Evolutionary conservation across 257 asterid genomes (phyloP).

Genomic region (Solanum gracilifrons): DNA sequence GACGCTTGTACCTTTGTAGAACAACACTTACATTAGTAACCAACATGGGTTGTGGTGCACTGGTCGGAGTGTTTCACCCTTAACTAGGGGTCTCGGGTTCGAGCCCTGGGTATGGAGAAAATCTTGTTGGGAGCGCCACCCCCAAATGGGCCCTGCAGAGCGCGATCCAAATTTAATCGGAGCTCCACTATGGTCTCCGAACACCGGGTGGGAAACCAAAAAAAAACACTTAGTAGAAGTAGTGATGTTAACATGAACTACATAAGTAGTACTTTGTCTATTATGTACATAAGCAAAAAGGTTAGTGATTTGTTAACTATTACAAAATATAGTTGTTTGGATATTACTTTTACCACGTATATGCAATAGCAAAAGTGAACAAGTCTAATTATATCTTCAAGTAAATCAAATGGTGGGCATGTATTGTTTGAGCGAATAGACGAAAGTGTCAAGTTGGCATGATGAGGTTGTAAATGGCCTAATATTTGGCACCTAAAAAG

Average conservation of each 20-base stretch:
- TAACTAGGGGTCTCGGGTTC: too few species aligned
- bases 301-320: neutral
- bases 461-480: neutral
- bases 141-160: too few species aligned
- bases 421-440: neutral
- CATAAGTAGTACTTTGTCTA: neutral
- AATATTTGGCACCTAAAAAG: neutral
- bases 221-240: too few species aligned
- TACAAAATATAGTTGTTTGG: neutral
- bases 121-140: too few species aligned
- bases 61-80: too few species aligned
- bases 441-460: neutral
- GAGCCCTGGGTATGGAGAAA: too few species aligned
- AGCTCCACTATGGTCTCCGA: too few species aligned
- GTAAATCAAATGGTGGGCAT: neutral
- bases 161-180: rapidly evolving
- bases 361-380: neutral
- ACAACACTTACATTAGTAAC: neutral
- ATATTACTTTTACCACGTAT: neutral
- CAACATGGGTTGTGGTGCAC: too few species aligned
- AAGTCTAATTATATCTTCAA: neutral
- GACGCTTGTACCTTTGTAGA: neutral
- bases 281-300: neutral
- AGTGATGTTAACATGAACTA: neutral
- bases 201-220: too few species aligned